Evolutionary conservation across 2,329 filamentous ascomycete genomes (phyloP), one percentile per base, ranked within the genome.

Genomic region (Apiospora saccharicola): DNA sequence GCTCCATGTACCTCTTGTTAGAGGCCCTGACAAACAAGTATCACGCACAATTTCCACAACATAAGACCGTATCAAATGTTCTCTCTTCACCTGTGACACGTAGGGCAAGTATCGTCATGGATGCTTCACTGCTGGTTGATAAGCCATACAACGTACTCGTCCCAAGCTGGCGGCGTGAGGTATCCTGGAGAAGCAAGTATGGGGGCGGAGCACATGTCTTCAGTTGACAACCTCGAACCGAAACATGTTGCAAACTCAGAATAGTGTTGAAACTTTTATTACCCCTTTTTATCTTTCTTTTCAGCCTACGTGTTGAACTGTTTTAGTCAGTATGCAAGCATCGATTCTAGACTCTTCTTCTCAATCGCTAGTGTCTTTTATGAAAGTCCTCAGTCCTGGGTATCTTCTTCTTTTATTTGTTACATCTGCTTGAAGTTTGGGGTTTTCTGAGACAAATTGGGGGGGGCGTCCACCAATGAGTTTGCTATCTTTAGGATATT

Each of bases 291-390:
- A 2, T 30, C n/a, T 69, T 70, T 37, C 69, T 53, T 67, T 67
- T 53, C 61, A 69, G 64, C 69, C 41, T 67, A 51, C n/a, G 43
- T 37, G 41, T 43, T 49, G 67, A 51, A n/a, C 34, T 70, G 68
- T 57, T 61, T 72, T 68, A 49, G 43, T 71, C 70, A 64, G 43
- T 70, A 61, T 46, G 53, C 68, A 61, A 24, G 53, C 68, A 61
- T 51, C 37, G 49, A 43, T 51, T 19, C 34, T 22, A 19, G 16
- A 41, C n/a, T 14, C 13, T 41, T 19, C 34, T 34, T 41, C 57
- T 68, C 43, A 70, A 30, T n/a, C 51, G 49, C 69, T 51, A 30
- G 19, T 69, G 37, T 46, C 68, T 44, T 46, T 47, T 46, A 57
- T 41, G 51, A n/a, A 6, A 34, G 34, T 44, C 61, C 24, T 43